Base-by-base conservation (phyloP, 768 basidiomycete species). In the Collybia nuda region DNA sequence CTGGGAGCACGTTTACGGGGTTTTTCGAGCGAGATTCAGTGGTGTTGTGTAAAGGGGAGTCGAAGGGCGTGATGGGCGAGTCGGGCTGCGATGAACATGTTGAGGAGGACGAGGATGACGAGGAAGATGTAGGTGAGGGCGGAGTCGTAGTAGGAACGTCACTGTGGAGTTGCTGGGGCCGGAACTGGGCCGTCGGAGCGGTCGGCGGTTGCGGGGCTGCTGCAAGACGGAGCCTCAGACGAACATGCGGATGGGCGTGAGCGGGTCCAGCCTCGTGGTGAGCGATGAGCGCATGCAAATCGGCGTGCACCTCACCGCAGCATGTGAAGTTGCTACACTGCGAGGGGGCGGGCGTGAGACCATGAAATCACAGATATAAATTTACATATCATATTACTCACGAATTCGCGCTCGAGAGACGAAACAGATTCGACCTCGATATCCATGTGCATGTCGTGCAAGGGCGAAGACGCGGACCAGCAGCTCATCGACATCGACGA, bases 281-380 rank as follows among this genome's bases (percentile, higher is more conserved):
- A 56, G 74, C 73, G 51, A 79, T 62, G 21, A 78, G 70, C 38
- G 67, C 67, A 50, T 79, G 78, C 40, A 79, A 61, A 61, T 75
- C 73, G 2, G 70, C 62, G 14, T 77, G 66, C 7, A 65, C 47
- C 45, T 69, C 64, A 29, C 69, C 72, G 56, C 78, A 78, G 58
- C 79, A 78, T 17, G 67, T 69, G 55, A 76, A 77, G 60, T 79
- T 61, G 39, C 53, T 26, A 32, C 12, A 35, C 8, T 2, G n/a
- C 23, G n/a, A 2, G 18, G 40, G 23, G 2, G 21, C 24, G 36
- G 36, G n/a, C 28, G 35, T 12, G 17, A 18, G 14, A n/a, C n/a
- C n/a, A n/a, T n/a, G n/a, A n/a, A n/a, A n/a, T n/a, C n/a, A n/a
- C n/a, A n/a, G n/a, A n/a, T n/a, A n/a, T n/a, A n/a, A n/a, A n/a